Percentiles rank a stretch among this genome's conserved stretches.
These are phyloP conservation scores for Pseudocercospora fijiensis DNA, from an alignment of 2,329 filamentous ascomycete species.

Conservation along the genomic window DNA sequence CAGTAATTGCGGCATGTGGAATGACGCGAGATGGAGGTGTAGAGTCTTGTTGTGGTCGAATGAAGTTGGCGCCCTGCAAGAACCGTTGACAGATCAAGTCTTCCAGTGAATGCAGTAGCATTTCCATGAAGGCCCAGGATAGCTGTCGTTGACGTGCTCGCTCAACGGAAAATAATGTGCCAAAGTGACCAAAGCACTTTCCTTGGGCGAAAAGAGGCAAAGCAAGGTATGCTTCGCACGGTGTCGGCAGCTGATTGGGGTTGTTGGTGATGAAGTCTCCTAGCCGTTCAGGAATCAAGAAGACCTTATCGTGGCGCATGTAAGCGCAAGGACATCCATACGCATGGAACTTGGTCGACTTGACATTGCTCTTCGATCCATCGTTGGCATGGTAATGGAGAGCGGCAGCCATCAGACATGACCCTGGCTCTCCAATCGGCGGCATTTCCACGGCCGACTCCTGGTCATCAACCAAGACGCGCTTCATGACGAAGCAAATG, in stretches of 20 bases:
- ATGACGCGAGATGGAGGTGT: constrained; percentile 48
- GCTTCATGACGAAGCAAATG: constrained; percentile 67
- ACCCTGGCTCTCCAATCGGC: constrained; percentile 59
- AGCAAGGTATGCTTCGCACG: constrained; percentile 65
- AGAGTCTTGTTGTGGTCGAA: constrained; percentile 29
- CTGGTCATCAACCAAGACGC: constrained; percentile 60
- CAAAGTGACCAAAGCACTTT: constrained; percentile 68
- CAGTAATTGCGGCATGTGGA: constrained; percentile 57
- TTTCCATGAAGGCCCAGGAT: constrained; percentile 66
- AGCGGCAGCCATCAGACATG: constrained; percentile 63
- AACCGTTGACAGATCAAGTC: constrained; percentile 63
- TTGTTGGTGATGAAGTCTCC: constrained; percentile 60
- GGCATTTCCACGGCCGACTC: constrained; percentile 60
- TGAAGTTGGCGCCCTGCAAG: constrained; percentile 53
- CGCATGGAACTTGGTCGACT: constrained; percentile 63
- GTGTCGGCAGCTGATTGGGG: constrained; percentile 60
- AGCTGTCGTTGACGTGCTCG: constrained; percentile 57
- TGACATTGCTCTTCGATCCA: constrained; percentile 54
- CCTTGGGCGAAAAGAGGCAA: constrained; percentile 64
- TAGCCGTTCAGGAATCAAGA: constrained; percentile 64
- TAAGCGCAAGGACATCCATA: constrained; percentile 65
- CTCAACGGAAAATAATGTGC: constrained; percentile 67
- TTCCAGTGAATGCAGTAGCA: constrained; percentile 67
- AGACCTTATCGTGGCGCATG: constrained; percentile 71
- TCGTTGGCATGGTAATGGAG: constrained; percentile 64